These are phyloP conservation scores for Eucalyptus pauciflora DNA, from an alignment of 345 rosid genomes.

Conservation along the genomic window DNA sequence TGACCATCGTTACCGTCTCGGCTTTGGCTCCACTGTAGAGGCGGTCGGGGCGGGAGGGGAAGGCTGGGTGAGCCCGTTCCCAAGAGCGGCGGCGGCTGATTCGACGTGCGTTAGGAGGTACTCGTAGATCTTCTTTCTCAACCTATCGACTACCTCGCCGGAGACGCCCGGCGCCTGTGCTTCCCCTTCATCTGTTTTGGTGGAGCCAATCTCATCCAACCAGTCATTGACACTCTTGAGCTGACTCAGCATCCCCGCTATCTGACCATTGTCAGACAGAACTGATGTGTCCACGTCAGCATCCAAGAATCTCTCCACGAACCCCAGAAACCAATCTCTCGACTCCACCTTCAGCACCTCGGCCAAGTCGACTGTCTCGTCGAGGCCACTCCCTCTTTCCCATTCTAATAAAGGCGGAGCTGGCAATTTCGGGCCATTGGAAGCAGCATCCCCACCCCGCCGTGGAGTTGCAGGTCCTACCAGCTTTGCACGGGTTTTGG, in stretches of 20 bases:
- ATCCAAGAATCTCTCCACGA: conserved; percentile 84
- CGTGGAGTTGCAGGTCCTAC: conserved; percentile 64
- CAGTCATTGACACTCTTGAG: conserved; percentile 94
- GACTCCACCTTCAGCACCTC: conserved; percentile 66
- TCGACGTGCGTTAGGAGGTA: conserved; percentile 89
- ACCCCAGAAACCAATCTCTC: conserved; percentile 89
- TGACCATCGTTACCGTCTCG: neutral
- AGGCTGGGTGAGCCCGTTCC: neutral
- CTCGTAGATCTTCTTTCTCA: conserved; percentile 82
- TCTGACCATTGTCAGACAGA: conserved; percentile 67
- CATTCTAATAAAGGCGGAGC: conserved; percentile 28
- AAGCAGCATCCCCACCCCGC: conserved; percentile 31
- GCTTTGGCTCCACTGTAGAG: neutral
- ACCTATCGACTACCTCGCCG: conserved; percentile 50
- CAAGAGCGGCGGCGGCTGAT: conserved; percentile 91
- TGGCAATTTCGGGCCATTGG: conserved; percentile 30
- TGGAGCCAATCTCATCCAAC: conserved; percentile 63
- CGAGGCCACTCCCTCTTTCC: conserved; percentile 59
- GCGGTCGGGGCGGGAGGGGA: neutral
- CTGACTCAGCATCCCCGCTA: conserved; percentile 87
- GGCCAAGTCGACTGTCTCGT: conserved; percentile 65
- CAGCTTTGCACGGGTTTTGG: conserved; percentile 53
- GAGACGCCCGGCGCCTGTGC: conserved; percentile 37
- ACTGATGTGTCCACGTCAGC: conserved; percentile 48
- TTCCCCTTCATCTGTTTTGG: conserved; percentile 54